Evolutionary conservation across 441 rosid species (phyloP), one percentile per base, ranked within the genome.

Genomic region (Cnidoscolus chayamansa): DNA sequence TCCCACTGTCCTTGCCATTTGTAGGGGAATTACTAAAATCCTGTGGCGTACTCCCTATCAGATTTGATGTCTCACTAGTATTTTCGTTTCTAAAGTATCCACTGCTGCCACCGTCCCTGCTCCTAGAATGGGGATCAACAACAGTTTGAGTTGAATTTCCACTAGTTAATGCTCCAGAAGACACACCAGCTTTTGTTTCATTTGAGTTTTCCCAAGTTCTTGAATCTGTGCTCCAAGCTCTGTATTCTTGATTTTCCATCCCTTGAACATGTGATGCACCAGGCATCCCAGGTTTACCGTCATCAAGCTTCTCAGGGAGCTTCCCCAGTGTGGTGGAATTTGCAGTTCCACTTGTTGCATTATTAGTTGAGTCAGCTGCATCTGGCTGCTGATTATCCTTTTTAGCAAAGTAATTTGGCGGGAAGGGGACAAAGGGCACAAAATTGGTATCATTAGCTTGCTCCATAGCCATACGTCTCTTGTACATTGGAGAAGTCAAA

Each of bases 341-440:
- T 63, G 84, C 74, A 67, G 78, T 43, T 77, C 77, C 85, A 47
- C 30, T 67, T n/a, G 63, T 25, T 20, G 72, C 66, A 25, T 74
- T 73, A 40, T 75, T 49, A 37, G 72, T 67, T 1, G 73, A 72
- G 80, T 73, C 80, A 50, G 70, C 60, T 10, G 31, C 71, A 73
- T 72, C 75, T 10, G 76, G 71, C 64, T 80, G 88, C 75, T 78
- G 86, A 1, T 75, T 67, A 58, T 81, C 85, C 76, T 80, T 85
- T 35, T 74, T 85, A 54, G 96, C 86, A 49, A 94, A 89, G 81
- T 91, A 88, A 66, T 81, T 87, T 16, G 95, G 86, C 56, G 97
- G 93, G 79, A 94, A 90, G 10, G 97, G 94, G 20, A 90, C 96
- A 76, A 90, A 93, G 30, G 97, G 97, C 53, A 85, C 88, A 72